Conservation (phyloP, 1,139 yeast genomes). For the Blastobotrys arbuscula region DNA sequence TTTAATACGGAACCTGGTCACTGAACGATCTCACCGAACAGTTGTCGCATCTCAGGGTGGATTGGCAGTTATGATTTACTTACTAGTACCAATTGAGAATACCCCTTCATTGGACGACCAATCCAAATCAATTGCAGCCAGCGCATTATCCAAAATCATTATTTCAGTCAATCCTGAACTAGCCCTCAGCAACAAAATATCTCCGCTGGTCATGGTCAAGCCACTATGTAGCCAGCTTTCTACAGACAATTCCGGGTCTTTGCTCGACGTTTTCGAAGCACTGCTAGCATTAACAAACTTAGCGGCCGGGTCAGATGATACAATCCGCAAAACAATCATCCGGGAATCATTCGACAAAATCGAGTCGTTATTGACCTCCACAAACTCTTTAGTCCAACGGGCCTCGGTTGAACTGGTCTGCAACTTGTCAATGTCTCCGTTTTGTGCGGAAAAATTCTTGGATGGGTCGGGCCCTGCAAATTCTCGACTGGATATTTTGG, state of each 20-base stretch:
- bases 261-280: slow-evolving; percentile 42
- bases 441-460: slow-evolving; percentile 36
- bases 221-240: slow-evolving; percentile 32
- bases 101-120: slow-evolving; percentile 16
- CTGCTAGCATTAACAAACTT: slow-evolving; percentile 46
- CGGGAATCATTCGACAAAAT: slow-evolving; percentile 37
- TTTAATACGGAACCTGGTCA: slow-evolving; percentile 32
- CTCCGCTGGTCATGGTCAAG: slow-evolving; percentile 31
- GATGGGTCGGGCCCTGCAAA: slow-evolving; percentile 28
- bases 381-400: slow-evolving; percentile 34
- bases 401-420: slow-evolving; percentile 38
- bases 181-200: slow-evolving; percentile 33
- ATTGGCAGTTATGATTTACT: slow-evolving; percentile 30
- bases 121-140: slow-evolving; percentile 25
- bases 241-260: slow-evolving; percentile 23
- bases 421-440: slow-evolving; percentile 35
- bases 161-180: slow-evolving; percentile 35
- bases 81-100: slow-evolving; percentile 22
- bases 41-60: slow-evolving; percentile 35
- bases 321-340: slow-evolving; percentile 34
- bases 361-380: slow-evolving; percentile 35
- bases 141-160: slow-evolving; percentile 35
- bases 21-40: slow-evolving; percentile 28
- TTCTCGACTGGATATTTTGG: slow-evolving; percentile 29
- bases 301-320: slow-evolving; percentile 38